These are phyloP conservation scores for Mortierella sp. DNA, from an alignment of 371 early-diverging fungal genomes.

Conservation along the genomic window DNA sequence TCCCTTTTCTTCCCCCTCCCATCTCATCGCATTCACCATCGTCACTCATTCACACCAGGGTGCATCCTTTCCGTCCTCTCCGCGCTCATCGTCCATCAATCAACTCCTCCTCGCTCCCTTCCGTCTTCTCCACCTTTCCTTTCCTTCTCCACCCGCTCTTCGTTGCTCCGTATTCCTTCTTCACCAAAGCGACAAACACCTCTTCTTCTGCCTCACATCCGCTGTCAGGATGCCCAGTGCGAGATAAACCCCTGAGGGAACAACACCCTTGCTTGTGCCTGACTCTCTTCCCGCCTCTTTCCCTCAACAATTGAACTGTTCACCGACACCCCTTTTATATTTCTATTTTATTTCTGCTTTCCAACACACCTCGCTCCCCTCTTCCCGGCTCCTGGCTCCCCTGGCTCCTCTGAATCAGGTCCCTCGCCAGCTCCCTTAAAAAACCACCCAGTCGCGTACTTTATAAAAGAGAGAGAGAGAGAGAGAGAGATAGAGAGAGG, in stretches of 20 bases:
- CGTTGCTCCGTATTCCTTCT: no score
- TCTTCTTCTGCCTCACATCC: neutral
- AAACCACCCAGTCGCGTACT: neutral
- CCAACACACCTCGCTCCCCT: neutral
- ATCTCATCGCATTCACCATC: neutral
- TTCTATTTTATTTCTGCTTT: neutral
- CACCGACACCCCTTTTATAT: neutral
- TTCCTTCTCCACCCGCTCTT: no score
- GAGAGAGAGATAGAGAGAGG: no score
- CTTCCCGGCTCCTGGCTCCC: slow-evolving; percentile 9
- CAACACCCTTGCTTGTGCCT: neutral
- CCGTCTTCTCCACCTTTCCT: no score
- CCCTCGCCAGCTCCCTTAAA: neutral
- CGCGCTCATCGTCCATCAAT: no score
- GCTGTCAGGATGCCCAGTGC: slow-evolving; percentile 9
- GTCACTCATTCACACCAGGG: neutral
- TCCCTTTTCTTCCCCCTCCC: no score
- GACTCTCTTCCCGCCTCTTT: neutral
- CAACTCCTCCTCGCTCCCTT: no score
- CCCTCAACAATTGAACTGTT: neutral
- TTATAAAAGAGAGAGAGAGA: neutral
- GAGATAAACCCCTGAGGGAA: slow-evolving; percentile 12
- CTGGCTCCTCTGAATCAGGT: slow-evolving; percentile 1
- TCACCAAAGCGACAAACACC: neutral
- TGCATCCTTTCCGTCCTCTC: neutral